Base-by-base conservation (phyloP, 139 green algal species). In the Chlorella sp. region DNA sequence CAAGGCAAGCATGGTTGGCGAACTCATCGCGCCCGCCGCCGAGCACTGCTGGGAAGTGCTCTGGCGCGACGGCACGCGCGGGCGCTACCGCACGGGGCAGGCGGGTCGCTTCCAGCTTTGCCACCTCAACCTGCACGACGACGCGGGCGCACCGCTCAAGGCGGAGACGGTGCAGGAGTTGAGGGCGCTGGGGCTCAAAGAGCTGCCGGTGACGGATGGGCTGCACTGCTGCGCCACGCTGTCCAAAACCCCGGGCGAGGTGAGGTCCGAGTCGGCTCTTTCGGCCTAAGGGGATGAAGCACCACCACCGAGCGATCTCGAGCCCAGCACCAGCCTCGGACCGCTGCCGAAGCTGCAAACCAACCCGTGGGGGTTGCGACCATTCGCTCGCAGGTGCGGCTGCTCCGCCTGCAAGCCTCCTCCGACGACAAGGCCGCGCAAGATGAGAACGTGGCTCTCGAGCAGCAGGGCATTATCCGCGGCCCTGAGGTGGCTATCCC, bases 31-130 rank as follows among this genome's bases (percentile, higher is more conserved):
- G 17, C 17, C 42, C 17, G 42, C 42, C 10, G 42, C 10, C 42
- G 42, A 55, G 42, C 42, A 55, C 42, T 24, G 10, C 29, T 82
- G 77, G 78, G 62, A 73, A 27, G 78, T 84, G 62, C 74, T 50
- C 42, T 84, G 78, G 78, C 32, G 49, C 1, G 78, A 84, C 49
- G 78, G 78, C 65, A 55, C 31, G 26, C 66, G 31, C 27, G 49
- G 55, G 0, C 26, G 62, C 20, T 83, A 80, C 65, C 60, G 65
- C 5, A 77, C 74, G 2, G 78, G 78, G 30, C 35, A 59, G 3
- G 31, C 61, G 24, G 42, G 31, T 32, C 73, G 75, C 60, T 84
- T 84, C 67, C 78, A 84, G 78, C 70, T 84, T 35, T 77, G 69
- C 32, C 79, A 75, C 72, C 36, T 78, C 24, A 73, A 72, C 67